Evolutionary conservation across 257 asterid genomes (phyloP), one percentile per base, ranked within the genome.

Genomic region (Fraxinus anomala): DNA sequence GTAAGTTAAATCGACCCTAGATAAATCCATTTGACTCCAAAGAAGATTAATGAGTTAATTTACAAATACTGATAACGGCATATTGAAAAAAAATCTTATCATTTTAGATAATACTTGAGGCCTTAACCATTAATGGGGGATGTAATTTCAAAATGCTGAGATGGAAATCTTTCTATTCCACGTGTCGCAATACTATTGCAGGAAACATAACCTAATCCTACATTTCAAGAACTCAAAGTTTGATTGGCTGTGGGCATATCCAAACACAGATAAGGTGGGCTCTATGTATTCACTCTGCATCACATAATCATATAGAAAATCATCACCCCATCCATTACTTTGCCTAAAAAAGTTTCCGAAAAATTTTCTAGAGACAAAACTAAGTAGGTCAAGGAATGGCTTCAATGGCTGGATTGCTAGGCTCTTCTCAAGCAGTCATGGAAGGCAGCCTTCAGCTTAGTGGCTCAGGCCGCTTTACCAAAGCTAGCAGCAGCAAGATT

Each of bases 401-500:
- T 79, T 93, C 97, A 75, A 90, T 86, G 91, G 84, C 92, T 26
- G 91, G 96, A 81, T 81, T 93, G 54, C 92, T 86, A n/a, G 96
- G 96, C 75, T 84, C 96, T 56, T 91, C 99, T 16, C 96, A 90
- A 80, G 91, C 93, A 65, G 94, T 89, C 26, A 82, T 89, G 16
- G 98, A 95, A 77, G 94, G 98, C 77, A 92, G 97, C 89, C 92
- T 90, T 74, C 96, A 83, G 54, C 78, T 85, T 70, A 77, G 88
- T 61, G 91, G 91, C 80, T 82, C 93, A 24, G 87, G 66, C 88
- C 88, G 94, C 59, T 69, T 84, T 79, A 83, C 34, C 89, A 49
- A 85, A 6, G 72, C 83, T 70, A 82, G 47, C 84, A 65, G 86
- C 79, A 73, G 63, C 89, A 80, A 91, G 84, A 66, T 82, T 68